Percentiles rank a stretch among this genome's conserved stretches.
Evolutionary conservation across 108 stramenopile genomes (phyloP).

Genomic region (Conticribra guillardii): DNA sequence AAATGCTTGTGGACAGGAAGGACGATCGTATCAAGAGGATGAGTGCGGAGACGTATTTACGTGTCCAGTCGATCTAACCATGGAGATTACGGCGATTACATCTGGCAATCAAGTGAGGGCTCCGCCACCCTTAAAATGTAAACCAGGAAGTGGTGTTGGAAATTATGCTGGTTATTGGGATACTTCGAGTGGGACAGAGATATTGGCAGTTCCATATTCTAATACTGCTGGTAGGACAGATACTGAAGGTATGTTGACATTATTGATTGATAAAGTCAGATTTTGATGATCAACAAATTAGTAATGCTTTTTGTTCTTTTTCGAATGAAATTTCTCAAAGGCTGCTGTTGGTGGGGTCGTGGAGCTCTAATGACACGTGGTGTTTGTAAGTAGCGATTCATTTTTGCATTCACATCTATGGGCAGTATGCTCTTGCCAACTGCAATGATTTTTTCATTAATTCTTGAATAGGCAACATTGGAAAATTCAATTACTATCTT

Average conservation of each 20-base stretch:
- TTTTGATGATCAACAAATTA: too few species aligned
- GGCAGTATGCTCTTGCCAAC: too few species aligned
- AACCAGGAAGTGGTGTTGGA: slow-evolving; percentile 4
- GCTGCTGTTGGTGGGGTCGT: slow-evolving; percentile 51
- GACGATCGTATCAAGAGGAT: slow-evolving; percentile 12
- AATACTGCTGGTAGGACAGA: slow-evolving; percentile 31
- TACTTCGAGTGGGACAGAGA: slow-evolving; percentile 7
- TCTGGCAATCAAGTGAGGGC: slow-evolving; percentile 13
- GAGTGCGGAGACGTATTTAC: background rate
- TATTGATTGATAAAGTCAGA: too few species aligned
- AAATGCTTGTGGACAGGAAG: slow-evolving; percentile 17
- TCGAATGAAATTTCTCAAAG: slow-evolving; percentile 3
- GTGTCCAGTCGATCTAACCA: slow-evolving; percentile 1
- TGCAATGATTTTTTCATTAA: background rate
- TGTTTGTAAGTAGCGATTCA: slow-evolving; percentile 4
- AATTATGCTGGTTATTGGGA: slow-evolving; percentile 35
- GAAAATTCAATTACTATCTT: slow-evolving; percentile 40
- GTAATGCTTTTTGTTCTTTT: too few species aligned
- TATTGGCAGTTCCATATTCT: slow-evolving; percentile 11
- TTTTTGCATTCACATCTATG: too few species aligned
- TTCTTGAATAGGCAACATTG: slow-evolving; percentile 18
- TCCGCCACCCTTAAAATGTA: slow-evolving; percentile 20
- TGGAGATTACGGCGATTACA: slow-evolving; percentile 2
- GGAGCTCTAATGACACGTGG: slow-evolving; percentile 42
- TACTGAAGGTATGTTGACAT: slow-evolving; percentile 19